These are phyloP conservation scores for Kwoniella dendrophila DNA, from an alignment of 768 basidiomycete species.

Conservation along the genomic window DNA sequence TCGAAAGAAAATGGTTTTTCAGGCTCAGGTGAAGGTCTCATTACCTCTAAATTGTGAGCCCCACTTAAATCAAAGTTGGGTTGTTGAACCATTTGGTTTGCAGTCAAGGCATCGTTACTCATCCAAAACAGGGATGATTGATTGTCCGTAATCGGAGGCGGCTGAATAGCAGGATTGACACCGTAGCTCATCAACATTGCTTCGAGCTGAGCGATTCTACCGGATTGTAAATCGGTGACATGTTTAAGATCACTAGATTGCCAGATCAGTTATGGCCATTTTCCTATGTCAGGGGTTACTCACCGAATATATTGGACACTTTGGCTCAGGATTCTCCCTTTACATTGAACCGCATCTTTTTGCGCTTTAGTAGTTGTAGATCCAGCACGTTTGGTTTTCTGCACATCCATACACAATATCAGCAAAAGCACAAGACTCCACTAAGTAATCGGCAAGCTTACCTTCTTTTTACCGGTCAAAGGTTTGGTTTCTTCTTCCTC, in stretches of 20 bases:
- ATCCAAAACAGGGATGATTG: constrained; percentile 21
- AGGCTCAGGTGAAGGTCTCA: constrained; percentile 42
- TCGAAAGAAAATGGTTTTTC: constrained; percentile 27
- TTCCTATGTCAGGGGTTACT: constrained; percentile 1
- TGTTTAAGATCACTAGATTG: constrained; percentile 36
- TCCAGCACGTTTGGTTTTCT: constrained; percentile 38
- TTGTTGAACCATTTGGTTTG: constrained; percentile 6
- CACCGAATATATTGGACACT: constrained; percentile 48
- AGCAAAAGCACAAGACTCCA: not conserved
- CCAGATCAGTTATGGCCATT: constrained; percentile 4
- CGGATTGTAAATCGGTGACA: constrained; percentile 30
- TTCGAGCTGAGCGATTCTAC: constrained; percentile 44
- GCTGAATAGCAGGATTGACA: constrained; percentile 22
- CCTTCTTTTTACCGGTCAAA: constrained; percentile 28
- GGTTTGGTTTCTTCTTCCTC: constrained; percentile 26
- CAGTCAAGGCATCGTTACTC: not conserved
- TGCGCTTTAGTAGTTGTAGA: constrained; percentile 29
- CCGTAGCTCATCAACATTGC: constrained; percentile 21
- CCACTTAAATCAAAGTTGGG: constrained; percentile 9
- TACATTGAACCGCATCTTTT: constrained; percentile 43
- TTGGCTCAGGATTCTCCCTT: constrained; percentile 41
- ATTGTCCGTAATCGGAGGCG: not conserved
- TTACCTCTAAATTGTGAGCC: constrained; percentile 29
- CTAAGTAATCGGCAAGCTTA: constrained; percentile 8
- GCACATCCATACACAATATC: not conserved